Conservation (phyloP, 2,329 filamentous ascomycete species). For the Septoria petroselini region DNA sequence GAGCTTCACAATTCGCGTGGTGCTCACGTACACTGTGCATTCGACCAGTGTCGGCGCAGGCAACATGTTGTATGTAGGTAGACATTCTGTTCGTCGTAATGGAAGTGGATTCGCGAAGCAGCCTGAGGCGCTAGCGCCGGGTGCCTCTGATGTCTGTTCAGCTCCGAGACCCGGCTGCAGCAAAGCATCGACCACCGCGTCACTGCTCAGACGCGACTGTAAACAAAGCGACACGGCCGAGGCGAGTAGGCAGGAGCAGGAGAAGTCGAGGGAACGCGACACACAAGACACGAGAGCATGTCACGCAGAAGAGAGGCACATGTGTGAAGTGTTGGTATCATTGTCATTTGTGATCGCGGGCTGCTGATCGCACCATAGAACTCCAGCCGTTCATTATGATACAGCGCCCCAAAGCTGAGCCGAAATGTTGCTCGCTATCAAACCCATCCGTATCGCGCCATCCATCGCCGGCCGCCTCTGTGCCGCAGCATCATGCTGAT, state of each 20-base stretch:
- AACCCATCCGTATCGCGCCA: slow-evolving; percentile 34
- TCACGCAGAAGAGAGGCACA: slow-evolving; percentile 1
- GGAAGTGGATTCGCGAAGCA: neutral
- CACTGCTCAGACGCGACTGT: slow-evolving; percentile 17
- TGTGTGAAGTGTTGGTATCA: slow-evolving; percentile 25
- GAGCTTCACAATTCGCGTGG: too few species aligned
- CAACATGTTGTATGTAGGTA: neutral
- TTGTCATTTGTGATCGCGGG: slow-evolving; percentile 31
- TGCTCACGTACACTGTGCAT: too few species aligned
- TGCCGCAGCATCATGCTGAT: slow-evolving; percentile 36
- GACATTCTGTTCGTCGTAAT: too few species aligned
- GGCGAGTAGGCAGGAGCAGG: slow-evolving; percentile 7
- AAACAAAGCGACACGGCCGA: slow-evolving; percentile 19
- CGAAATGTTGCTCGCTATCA: slow-evolving; percentile 29
- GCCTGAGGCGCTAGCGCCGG: slow-evolving; percentile 1
- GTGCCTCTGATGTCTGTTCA: slow-evolving; percentile 8
- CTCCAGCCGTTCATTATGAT: slow-evolving; percentile 35
- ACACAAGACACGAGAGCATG: slow-evolving; percentile 10
- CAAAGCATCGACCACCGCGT: slow-evolving; percentile 7
- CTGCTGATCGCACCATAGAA: slow-evolving; percentile 31
- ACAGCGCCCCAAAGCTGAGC: slow-evolving; percentile 33
- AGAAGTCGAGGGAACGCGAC: too few species aligned
- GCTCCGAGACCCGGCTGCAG: neutral
- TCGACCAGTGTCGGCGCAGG: neutral
- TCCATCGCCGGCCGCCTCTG: slow-evolving; percentile 35